Percentiles rank a stretch among this genome's conserved stretches.
Conservation (phyloP, 1,284 basidiomycete genomes). For the Cryptococcus jaspeensis region DNA sequence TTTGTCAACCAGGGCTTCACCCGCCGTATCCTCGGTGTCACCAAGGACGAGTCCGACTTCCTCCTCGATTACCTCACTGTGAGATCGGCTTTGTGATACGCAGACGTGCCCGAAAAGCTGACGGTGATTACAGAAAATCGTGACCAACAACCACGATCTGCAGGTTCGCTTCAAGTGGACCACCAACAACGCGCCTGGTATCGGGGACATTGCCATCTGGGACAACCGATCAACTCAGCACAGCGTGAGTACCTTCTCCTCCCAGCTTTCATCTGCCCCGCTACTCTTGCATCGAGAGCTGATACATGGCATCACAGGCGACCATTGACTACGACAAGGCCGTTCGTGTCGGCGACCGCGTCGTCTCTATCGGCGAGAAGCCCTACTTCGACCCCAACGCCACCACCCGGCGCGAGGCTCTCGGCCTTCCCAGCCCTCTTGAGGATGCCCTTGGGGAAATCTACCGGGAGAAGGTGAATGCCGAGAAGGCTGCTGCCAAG, state of each 20-base stretch:
- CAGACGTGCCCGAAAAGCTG: neutral
- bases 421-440: neutral
- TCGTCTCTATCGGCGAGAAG: conserved; percentile 63
- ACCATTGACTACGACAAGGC: conserved; percentile 57
- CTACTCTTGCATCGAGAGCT: conserved; percentile 1
- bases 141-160: conserved; percentile 58
- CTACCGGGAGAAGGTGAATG: neutral
- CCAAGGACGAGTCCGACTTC: conserved; percentile 60
- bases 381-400: conserved; percentile 62
- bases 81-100: neutral
- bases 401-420: neutral
- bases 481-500: too few species aligned
- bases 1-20: conserved; percentile 66
- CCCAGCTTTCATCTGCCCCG: conserved; percentile 2
- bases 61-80: conserved; percentile 31
- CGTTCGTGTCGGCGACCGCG: conserved; percentile 59
- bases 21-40: conserved; percentile 61
- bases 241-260: conserved; percentile 45
- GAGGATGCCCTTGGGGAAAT: neutral
- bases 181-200: conserved; percentile 33
- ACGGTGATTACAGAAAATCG: conserved; percentile 48
- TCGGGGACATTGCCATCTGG: conserved; percentile 53
- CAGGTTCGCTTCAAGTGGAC: conserved; percentile 58
- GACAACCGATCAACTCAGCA: conserved; percentile 58
- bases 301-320: conserved; percentile 23